A percentile compares a stretch with the other conserved stretches of the same genome.
Conservation (phyloP, 805 yeast species). For the Yarrowia deformans region DNA sequence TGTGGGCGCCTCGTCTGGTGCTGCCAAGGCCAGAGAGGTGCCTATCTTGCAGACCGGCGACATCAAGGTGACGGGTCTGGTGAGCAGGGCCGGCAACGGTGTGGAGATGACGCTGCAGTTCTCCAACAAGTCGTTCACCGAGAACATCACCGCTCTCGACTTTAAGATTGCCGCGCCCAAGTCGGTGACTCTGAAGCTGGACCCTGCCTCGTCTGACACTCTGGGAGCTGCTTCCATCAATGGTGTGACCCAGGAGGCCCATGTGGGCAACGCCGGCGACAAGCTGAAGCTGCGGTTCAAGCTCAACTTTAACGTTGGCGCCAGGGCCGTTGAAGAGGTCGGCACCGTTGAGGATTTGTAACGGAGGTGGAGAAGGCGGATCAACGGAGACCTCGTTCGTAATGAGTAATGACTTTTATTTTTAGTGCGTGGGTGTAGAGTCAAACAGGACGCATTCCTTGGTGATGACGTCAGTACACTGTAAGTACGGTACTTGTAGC, state of each 20-base stretch:
- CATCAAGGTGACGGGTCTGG: slow-evolving; percentile 24
- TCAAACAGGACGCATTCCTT: not conserved
- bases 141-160: slow-evolving; percentile 59
- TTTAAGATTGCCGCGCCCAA: slow-evolving; percentile 78
- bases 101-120: slow-evolving; percentile 58
- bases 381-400: slow-evolving; percentile 19
- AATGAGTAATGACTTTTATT: slow-evolving; percentile 37
- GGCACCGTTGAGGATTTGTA: slow-evolving; percentile 56
- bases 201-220: slow-evolving; percentile 65
- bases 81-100: slow-evolving; percentile 51
- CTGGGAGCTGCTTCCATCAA: slow-evolving; percentile 58
- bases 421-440: not conserved
- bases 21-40: slow-evolving; percentile 6
- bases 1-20: slow-evolving; percentile 23
- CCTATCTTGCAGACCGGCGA: slow-evolving; percentile 26
- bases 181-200: slow-evolving; percentile 61
- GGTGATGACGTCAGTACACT: no score
- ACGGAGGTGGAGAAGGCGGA: no score
- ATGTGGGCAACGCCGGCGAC: slow-evolving; percentile 43
- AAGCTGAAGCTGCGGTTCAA: slow-evolving; percentile 81
- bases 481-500: no score
- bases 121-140: slow-evolving; percentile 55
- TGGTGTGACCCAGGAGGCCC: slow-evolving; percentile 62
- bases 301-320: slow-evolving; percentile 60
- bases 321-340: slow-evolving; percentile 60